Evolutionary conservation across 495 filamentous ascomycete species (phyloP).

Genomic region (Durotheca rogersii): DNA sequence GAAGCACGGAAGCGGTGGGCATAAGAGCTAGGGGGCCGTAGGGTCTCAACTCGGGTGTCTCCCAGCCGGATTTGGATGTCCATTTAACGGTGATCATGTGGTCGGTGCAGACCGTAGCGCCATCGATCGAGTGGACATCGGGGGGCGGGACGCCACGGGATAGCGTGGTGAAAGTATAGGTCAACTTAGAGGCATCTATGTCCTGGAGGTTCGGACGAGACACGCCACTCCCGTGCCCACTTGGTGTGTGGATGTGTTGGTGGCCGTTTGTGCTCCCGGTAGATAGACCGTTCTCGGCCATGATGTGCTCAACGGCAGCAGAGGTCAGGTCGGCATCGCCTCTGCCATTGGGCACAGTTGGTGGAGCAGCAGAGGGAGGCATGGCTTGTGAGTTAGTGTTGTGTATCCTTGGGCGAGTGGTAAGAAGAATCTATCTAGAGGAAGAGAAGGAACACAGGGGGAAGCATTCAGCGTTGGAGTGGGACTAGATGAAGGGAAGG

Average conservation of each 20-base stretch:
- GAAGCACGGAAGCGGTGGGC: slow-evolving; percentile 80
- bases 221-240: slow-evolving; percentile 24
- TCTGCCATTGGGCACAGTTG: slow-evolving; percentile 30
- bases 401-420: too few relatives aligned
- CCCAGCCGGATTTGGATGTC: slow-evolving; percentile 70
- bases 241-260: slow-evolving; percentile 21
- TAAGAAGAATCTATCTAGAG: too few relatives aligned
- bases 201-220: slow-evolving; percentile 34
- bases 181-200: slow-evolving; percentile 74
- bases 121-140: slow-evolving; percentile 46
- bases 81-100: slow-evolving; percentile 84
- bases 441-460: neutral
- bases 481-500: slow-evolving; percentile 4
- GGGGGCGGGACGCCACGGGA: slow-evolving; percentile 68
- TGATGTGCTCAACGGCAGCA: slow-evolving; percentile 44
- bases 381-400: slow-evolving; percentile 23
- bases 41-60: slow-evolving; percentile 72
- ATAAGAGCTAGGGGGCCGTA: slow-evolving; percentile 79
- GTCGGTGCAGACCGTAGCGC: slow-evolving; percentile 71
- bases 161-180: slow-evolving; percentile 62
- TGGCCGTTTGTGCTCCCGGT: slow-evolving; percentile 9
- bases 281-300: slow-evolving; percentile 35
- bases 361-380: slow-evolving; percentile 33
- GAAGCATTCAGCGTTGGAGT: too few relatives aligned
- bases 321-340: slow-evolving; percentile 45